These are phyloP conservation scores for Brassica balearica DNA, from an alignment of 441 rosid genomes.

Conservation along the genomic window DNA sequence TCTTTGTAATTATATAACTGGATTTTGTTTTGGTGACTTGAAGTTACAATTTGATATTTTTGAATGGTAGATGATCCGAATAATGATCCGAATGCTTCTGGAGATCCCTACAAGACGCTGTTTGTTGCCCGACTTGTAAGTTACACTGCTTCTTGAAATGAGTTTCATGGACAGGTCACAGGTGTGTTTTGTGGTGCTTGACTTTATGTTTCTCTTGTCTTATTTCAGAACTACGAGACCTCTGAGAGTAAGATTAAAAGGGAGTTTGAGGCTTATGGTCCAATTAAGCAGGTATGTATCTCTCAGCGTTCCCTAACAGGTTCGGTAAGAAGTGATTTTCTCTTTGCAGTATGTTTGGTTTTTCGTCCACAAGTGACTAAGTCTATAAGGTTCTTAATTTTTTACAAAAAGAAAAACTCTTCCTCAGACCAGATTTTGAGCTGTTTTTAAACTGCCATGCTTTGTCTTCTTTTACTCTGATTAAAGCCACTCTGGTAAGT, in stretches of 20 bases:
- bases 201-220: conserved; percentile 31
- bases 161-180: neutral
- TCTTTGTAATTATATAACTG: conserved; percentile 22
- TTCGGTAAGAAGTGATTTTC: conserved; percentile 71
- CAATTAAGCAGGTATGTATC: conserved; percentile 96
- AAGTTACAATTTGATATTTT: conserved; percentile 11
- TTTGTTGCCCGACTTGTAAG: conserved; percentile 92
- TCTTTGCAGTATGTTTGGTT: conserved; percentile 28
- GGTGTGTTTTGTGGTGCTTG: conserved; percentile 9
- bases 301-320: conserved; percentile 58
- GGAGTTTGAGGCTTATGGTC: conserved; percentile 98
- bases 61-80: conserved; percentile 76
- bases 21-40: conserved; percentile 21
- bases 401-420: too few relatives aligned
- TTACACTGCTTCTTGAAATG: neutral
- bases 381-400: conserved; percentile 6
- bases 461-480: conserved; percentile 24
- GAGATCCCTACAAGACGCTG: conserved; percentile 96
- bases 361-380: neutral
- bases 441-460: neutral
- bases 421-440: too few relatives aligned
- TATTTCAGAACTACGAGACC: conserved; percentile 89
- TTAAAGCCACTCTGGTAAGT: conserved; percentile 23
- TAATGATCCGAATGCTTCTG: conserved; percentile 72
- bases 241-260: conserved; percentile 91